Evolutionary conservation across 805 yeast genomes (phyloP).

Genomic region (Lipomyces yamanashiensis): DNA sequence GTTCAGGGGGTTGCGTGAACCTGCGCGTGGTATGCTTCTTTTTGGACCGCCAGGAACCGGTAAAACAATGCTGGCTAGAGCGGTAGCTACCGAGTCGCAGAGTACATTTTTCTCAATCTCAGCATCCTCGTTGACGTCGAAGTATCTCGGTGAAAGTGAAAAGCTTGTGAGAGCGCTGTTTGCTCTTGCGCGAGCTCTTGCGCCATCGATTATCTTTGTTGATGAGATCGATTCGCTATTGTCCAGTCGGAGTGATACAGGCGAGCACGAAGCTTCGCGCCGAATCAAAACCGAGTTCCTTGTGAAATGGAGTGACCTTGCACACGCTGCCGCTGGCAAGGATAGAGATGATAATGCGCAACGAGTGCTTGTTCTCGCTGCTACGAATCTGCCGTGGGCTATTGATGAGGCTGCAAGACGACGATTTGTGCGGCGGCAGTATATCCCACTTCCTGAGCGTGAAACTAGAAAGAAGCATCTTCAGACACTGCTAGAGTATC

Average conservation of each 20-base stretch:
- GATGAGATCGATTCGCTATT: conserved; percentile 94
- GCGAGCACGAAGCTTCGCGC: conserved; percentile 85
- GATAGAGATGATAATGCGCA: conserved; percentile 55
- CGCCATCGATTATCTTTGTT: conserved; percentile 92
- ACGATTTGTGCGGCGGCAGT: conserved; percentile 87
- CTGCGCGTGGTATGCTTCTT: conserved; percentile 92
- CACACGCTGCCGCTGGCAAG: conserved; percentile 82
- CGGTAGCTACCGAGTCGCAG: conserved; percentile 93
- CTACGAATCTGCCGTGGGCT: conserved; percentile 96
- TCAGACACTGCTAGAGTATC: conserved; percentile 66
- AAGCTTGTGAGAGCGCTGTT: conserved; percentile 89
- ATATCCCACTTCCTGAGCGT: conserved; percentile 90
- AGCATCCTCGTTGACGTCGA: conserved; percentile 86
- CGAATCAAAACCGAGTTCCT: conserved; percentile 91
- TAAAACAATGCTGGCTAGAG: conserved; percentile 94
- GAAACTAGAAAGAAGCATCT: conserved; percentile 80
- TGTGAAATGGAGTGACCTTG: conserved; percentile 92
- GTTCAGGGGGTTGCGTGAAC: conserved; percentile 88
- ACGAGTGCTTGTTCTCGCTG: conserved; percentile 88
- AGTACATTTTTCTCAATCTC: conserved; percentile 91
- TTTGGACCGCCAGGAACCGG: conserved; percentile 99
- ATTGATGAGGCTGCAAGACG: conserved; percentile 97
- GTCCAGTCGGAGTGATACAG: conserved; percentile 75
- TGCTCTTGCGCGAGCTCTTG: conserved; percentile 77
- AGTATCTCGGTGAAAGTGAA: conserved; percentile 86